Evolutionary conservation across 192 early-diverging fungal genomes (phyloP).

Genomic region (Gigaspora rosea): DNA sequence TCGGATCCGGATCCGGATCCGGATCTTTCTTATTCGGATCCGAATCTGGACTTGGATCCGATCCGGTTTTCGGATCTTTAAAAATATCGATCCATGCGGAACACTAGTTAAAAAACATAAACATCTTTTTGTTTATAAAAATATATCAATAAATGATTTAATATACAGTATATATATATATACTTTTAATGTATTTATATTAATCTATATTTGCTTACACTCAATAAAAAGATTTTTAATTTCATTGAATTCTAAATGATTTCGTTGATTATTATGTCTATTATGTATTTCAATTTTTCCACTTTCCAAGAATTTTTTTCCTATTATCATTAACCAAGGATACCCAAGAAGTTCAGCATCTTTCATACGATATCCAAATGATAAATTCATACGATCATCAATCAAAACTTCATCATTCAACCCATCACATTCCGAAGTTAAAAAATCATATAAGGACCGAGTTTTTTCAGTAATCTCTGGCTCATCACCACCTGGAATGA

Average conservation of each 20-base stretch:
- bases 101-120: too few species aligned
- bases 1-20: too few species aligned
- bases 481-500: slow-evolving; percentile 60
- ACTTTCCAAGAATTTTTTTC: slow-evolving; percentile 56
- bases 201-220: neutral
- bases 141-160: too few species aligned
- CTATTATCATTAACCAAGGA: slow-evolving; percentile 75
- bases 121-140: too few species aligned
- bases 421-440: slow-evolving; percentile 27
- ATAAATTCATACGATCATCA: slow-evolving; percentile 68
- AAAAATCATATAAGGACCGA: slow-evolving; percentile 47
- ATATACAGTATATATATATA: too few species aligned
- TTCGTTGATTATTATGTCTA: slow-evolving; percentile 36
- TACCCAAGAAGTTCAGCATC: slow-evolving; percentile 84
- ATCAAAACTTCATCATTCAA: slow-evolving; percentile 58
- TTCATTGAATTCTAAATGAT: slow-evolving; percentile 7
- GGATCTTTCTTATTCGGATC: too few species aligned
- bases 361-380: slow-evolving; percentile 78
- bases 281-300: slow-evolving; percentile 54
- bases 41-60: too few species aligned
- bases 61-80: too few species aligned
- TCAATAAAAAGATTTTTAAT: neutral
- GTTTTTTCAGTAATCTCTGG: slow-evolving; percentile 36
- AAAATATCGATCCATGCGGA: too few species aligned
- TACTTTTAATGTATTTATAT: too few species aligned